Percentiles rank a stretch among this genome's conserved stretches.
These are phyloP conservation scores for Suillus occidentalis DNA, from an alignment of 768 basidiomycete species.

Conservation along the genomic window DNA sequence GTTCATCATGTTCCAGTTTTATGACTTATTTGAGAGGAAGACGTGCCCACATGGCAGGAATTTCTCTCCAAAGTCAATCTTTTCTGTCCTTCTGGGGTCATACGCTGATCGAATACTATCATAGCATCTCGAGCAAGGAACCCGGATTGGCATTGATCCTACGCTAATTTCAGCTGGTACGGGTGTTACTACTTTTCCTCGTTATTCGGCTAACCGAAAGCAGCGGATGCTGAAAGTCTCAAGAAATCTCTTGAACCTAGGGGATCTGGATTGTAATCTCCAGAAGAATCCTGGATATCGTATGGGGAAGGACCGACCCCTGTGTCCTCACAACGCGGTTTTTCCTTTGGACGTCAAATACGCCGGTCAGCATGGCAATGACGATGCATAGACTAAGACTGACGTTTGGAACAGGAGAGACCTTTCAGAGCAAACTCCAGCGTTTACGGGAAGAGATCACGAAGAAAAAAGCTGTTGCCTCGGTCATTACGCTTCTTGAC, in stretches of 20 bases:
- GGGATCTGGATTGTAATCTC: slow-evolving; percentile 67
- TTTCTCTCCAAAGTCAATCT: slow-evolving; percentile 63
- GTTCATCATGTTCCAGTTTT: slow-evolving; percentile 15
- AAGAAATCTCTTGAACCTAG: slow-evolving; percentile 51
- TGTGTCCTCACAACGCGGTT: slow-evolving; percentile 64
- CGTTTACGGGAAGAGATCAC: slow-evolving; percentile 65
- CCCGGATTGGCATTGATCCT: slow-evolving; percentile 82
- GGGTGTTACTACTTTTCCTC: neutral
- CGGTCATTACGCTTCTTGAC: slow-evolving; percentile 87
- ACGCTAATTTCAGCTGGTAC: slow-evolving; percentile 67
- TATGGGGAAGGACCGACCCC: slow-evolving; percentile 74
- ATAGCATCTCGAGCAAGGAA: slow-evolving; percentile 60
- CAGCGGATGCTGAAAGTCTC: slow-evolving; percentile 68
- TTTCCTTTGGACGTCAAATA: slow-evolving; percentile 74
- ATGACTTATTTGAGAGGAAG: slow-evolving; percentile 37
- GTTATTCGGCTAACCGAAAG: neutral
- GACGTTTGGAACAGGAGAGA: slow-evolving; percentile 45
- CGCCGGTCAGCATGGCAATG: slow-evolving; percentile 46
- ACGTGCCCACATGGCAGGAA: slow-evolving; percentile 90
- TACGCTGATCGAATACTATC: slow-evolving; percentile 3
- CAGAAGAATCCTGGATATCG: slow-evolving; percentile 69
- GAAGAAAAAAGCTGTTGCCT: slow-evolving; percentile 54
- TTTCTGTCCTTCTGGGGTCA: neutral
- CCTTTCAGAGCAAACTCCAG: slow-evolving; percentile 64
- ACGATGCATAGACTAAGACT: neutral